phyloP scores from a whole-genome alignment of 2,329 filamentous ascomycete genomes.

The Trichothecium sympodiale region DNA sequence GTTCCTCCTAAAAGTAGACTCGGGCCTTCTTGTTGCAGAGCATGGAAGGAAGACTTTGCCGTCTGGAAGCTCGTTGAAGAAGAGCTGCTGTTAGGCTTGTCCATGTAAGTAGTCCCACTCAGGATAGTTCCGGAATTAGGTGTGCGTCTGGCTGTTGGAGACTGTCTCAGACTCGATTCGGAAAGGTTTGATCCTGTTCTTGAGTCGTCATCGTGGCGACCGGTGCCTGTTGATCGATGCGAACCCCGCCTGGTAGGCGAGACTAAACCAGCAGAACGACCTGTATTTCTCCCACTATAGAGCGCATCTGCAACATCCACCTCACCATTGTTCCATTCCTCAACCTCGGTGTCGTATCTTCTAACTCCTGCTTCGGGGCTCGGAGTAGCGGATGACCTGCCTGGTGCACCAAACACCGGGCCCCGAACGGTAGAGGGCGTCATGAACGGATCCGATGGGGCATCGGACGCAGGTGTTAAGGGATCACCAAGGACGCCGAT shows the following conservation, averaged over 20 bases:
- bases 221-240: constrained; percentile 17
- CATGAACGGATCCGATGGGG: constrained; percentile 37
- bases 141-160: constrained; percentile 18
- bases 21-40: constrained; percentile 42
- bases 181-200: constrained; percentile 47
- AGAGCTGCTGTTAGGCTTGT: constrained; percentile 27
- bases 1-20: constrained; percentile 26
- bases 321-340: constrained; percentile 37
- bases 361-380: constrained; percentile 25
- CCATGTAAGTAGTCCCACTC: constrained; percentile 13
- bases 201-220: constrained; percentile 32
- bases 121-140: constrained; percentile 11
- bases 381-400: constrained; percentile 18
- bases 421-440: constrained; percentile 22
- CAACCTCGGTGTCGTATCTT: constrained; percentile 38
- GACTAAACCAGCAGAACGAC: constrained; percentile 16
- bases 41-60: constrained; percentile 39
- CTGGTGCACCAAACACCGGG: neutral
- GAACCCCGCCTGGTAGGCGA: constrained; percentile 29
- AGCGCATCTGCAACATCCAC: constrained; percentile 43
- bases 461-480: constrained; percentile 23
- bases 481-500: constrained; percentile 13
- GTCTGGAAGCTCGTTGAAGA: constrained; percentile 37
- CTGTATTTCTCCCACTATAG: constrained; percentile 26
- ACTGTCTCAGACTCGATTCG: constrained; percentile 31